Evolutionary conservation across 345 rosid genomes (phyloP), one percentile per base, ranked within the genome.

Genomic region (Ceriops tagal): DNA sequence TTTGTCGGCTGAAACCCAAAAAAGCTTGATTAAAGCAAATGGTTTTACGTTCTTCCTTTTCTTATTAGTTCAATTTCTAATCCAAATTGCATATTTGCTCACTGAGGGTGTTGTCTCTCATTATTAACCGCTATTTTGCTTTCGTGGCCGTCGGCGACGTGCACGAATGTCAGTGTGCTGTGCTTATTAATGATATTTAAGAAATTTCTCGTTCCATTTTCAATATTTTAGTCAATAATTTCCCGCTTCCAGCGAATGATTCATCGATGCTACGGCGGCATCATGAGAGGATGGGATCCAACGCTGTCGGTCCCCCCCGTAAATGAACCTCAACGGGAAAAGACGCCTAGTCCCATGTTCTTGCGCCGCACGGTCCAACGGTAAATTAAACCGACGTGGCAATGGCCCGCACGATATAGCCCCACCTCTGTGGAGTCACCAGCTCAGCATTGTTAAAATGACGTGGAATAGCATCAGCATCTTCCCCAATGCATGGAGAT

Each of bases 401-500:
- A 55, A 55, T 20, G 6, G 30, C 28, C 0, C 2, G 59, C 28
- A 10, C 28, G 26, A 24, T 0, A 24, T 8, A 53, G 2, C 46
- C 46, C 46, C 3, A 37, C 46, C 58, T 53, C 21, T 8, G 3
- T 7, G 59, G 5, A 22, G 28, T 55, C 30, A 6, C 59, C 59
- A 55, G 22, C 59, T 26, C 27, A 55, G 30, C 30, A 5, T 19
- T 1, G 5, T n/a, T 8, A 26, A 15, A 56, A 27, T 56, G 59
- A 24, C 59, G 22, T 56, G 30, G 59, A 55, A 22, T 26, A 55
- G 5, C 27, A 21, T 2, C 58, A 7, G 58, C 58, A 22, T 18
- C 9, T 4, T 1, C 58, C 1, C 1, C 27, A 0, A 0, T 5
- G 1, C 28, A 0, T 1, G 28, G 0, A 13, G 3, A 30, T 5